Evolutionary conservation across 352 stramenopile species (phyloP).

Genomic region (Pythium rishiriense): DNA sequence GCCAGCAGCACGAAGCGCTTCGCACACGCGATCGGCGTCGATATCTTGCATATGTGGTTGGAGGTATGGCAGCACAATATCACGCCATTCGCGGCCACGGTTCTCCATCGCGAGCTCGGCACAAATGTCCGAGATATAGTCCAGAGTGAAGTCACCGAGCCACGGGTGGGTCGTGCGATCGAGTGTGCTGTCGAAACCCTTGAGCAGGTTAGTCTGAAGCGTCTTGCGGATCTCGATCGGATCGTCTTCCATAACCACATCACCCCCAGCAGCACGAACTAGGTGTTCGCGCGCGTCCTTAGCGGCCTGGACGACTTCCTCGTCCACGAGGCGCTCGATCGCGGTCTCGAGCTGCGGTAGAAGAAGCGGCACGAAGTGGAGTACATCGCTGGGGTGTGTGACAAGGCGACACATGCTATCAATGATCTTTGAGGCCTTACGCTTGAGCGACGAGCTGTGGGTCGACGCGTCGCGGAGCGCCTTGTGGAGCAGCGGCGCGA

Average conservation of each 20-base stretch:
- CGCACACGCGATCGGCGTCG: conserved; percentile 50
- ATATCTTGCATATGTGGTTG: conserved; percentile 54
- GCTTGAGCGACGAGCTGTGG: conserved; percentile 91
- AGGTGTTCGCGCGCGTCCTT: conserved; percentile 60
- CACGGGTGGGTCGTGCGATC: conserved; percentile 48
- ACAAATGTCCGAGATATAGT: conserved; percentile 67
- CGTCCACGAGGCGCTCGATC: conserved; percentile 90
- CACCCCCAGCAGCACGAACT: conserved; percentile 57
- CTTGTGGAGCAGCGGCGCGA: conserved; percentile 89
- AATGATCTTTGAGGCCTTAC: conserved; percentile 91
- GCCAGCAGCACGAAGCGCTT: conserved; percentile 50
- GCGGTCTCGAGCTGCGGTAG: conserved; percentile 92
- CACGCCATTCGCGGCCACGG: conserved; percentile 54
- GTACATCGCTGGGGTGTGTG: conserved; percentile 83
- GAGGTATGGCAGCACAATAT: conserved; percentile 54
- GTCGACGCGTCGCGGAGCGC: conserved; percentile 91
- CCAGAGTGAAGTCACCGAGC: conserved; percentile 51
- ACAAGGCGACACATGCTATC: conserved; percentile 93
- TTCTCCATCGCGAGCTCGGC: conserved; percentile 59
- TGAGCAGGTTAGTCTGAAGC: conserved; percentile 46
- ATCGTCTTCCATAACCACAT: conserved; percentile 49
- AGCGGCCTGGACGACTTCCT: conserved; percentile 83
- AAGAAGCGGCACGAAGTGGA: conserved; percentile 91
- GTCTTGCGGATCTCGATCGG: conserved; percentile 57
- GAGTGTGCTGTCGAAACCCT: conserved; percentile 44